phyloP scores from a whole-genome alignment of 805 yeast genomes.

The Saturnispora hagleri region DNA sequence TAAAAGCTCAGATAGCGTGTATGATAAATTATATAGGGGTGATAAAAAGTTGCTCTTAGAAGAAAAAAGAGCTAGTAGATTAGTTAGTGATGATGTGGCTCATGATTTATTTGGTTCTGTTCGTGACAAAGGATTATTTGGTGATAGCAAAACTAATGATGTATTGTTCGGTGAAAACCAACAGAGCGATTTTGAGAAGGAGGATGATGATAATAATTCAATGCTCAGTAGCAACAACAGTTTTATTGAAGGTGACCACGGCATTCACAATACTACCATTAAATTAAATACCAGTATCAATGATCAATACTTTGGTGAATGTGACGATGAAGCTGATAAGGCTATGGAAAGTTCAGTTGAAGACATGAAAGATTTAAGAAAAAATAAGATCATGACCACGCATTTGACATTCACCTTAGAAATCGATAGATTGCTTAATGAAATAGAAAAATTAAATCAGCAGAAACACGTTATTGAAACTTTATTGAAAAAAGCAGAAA shows the following conservation, averaged over 20 bases:
- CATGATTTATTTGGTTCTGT: conserved; percentile 26
- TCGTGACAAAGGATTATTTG: conserved; percentile 17
- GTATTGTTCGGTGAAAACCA: background rate
- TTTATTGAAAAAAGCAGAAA: conserved; percentile 68
- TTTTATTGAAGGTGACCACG: background rate
- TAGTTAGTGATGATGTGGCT: conserved; percentile 24
- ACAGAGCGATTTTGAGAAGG: background rate
- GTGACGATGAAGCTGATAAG: background rate
- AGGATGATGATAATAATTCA: background rate
- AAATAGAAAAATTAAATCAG: conserved; percentile 47
- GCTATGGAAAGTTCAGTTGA: conserved; percentile 11
- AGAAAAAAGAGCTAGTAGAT: conserved; percentile 16
- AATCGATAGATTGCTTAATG: conserved; percentile 47
- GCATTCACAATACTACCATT: background rate
- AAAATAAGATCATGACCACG: background rate
- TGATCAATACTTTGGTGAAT: background rate
- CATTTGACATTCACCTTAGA: conserved; percentile 47
- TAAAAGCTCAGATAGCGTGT: background rate
- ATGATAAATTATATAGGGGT: background rate
- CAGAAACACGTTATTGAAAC: conserved; percentile 62
- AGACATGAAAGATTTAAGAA: background rate
- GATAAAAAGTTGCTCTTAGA: background rate
- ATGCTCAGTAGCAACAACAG: background rate
- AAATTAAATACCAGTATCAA: background rate
- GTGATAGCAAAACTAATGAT: background rate